Evolutionary conservation across 352 stramenopile species (phyloP).

Genomic region (Pythium biforme): DNA sequence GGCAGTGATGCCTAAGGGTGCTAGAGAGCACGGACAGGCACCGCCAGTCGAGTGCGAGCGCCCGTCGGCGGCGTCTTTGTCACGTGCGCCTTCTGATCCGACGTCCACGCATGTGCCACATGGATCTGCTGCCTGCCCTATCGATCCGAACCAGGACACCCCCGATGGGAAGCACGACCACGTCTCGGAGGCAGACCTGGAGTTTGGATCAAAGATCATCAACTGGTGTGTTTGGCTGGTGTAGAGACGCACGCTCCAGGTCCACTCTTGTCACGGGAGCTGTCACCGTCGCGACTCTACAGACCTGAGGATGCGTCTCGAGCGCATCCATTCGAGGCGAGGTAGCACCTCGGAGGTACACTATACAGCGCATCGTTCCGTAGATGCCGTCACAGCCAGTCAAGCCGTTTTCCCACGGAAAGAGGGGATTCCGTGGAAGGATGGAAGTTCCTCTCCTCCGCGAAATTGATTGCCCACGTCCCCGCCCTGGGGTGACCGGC

Average conservation of each 20-base stretch:
- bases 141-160: not conserved
- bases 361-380: too few species aligned
- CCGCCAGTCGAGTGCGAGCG: not conserved
- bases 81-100: not conserved
- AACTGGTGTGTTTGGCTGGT: not conserved
- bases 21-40: conserved; percentile 5
- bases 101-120: conserved; percentile 8
- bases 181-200: not conserved
- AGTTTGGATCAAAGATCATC: not conserved
- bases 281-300: not conserved
- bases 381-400: too few species aligned
- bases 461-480: too few species aligned
- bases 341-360: too few species aligned
- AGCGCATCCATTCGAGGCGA: not conserved
- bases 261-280: not conserved
- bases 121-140: not conserved
- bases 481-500: too few species aligned
- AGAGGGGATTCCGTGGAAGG: too few species aligned
- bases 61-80: not conserved
- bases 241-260: not conserved
- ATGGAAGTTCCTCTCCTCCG: too few species aligned
- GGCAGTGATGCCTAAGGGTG: conserved; percentile 2
- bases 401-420: too few species aligned
- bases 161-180: not conserved
- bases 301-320: not conserved